A percentile compares a stretch with the other conserved stretches of the same genome.
These are phyloP conservation scores for Ophiosphaerella narmari DNA, from an alignment of 2,329 filamentous ascomycete genomes.

Conservation along the genomic window DNA sequence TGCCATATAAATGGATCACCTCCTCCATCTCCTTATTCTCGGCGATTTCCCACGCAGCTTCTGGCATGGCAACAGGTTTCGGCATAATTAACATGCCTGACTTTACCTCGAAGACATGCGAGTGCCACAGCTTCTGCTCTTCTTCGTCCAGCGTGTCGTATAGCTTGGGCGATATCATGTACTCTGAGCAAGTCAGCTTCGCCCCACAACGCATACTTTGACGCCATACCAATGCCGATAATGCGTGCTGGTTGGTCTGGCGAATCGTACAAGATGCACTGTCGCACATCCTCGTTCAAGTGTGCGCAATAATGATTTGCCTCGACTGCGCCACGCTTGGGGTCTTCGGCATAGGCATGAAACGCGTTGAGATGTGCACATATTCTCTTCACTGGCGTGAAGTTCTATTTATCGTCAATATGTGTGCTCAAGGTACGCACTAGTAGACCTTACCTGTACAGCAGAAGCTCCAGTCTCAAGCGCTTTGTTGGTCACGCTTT, in stretches of 20 bases:
- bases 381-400: constrained; percentile 72
- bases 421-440: background rate
- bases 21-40: constrained; percentile 83
- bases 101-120: constrained; percentile 74
- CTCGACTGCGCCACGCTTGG: constrained; percentile 67
- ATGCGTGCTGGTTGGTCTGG: constrained; percentile 69
- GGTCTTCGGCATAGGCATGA: constrained; percentile 78
- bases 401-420: constrained; percentile 54
- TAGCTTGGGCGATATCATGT: constrained; percentile 76
- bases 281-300: constrained; percentile 74
- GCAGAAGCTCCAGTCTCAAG: constrained; percentile 66
- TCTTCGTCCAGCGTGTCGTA: constrained; percentile 67
- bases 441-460: constrained; percentile 55
- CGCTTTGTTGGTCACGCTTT: constrained; percentile 60
- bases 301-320: constrained; percentile 86
- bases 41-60: constrained; percentile 71
- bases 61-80: constrained; percentile 59
- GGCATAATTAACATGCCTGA: constrained; percentile 83
- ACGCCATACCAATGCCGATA: constrained; percentile 65
- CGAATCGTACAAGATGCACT: constrained; percentile 84
- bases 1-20: constrained; percentile 76
- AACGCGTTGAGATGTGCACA: constrained; percentile 89
- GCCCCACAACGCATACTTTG: background rate
- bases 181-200: constrained; percentile 57
- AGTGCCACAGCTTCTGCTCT: constrained; percentile 81